Evolutionary conservation across 805 yeast species (phyloP).

Genomic region (Candida sanyiensis): DNA sequence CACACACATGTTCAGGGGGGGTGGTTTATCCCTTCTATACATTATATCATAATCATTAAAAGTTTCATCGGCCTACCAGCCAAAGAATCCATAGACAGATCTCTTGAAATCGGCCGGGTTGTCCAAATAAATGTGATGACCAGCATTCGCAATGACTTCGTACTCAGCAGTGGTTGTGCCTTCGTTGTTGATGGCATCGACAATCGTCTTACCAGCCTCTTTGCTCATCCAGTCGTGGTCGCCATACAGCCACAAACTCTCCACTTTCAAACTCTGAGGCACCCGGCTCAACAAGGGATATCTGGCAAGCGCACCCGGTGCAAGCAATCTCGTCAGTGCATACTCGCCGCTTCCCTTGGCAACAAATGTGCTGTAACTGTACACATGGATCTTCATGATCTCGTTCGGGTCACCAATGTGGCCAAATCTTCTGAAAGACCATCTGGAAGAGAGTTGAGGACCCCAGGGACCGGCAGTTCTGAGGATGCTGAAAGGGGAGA

Average conservation of each 20-base stretch:
- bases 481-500: conserved; percentile 50
- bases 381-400: conserved; percentile 43
- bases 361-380: conserved; percentile 45
- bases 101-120: conserved; percentile 45
- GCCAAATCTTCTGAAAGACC: conserved; percentile 50
- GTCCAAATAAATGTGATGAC: conserved; percentile 67
- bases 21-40: background rate
- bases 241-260: conserved; percentile 53
- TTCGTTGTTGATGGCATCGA: conserved; percentile 27
- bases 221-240: conserved; percentile 69
- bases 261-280: conserved; percentile 30
- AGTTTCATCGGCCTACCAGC: conserved; percentile 17
- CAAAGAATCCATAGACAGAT: conserved; percentile 30
- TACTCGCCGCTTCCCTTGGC: conserved; percentile 60
- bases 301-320: conserved; percentile 52
- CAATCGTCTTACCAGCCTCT: conserved; percentile 47
- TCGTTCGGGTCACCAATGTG: conserved; percentile 22
- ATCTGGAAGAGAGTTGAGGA: conserved; percentile 43
- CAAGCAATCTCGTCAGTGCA: conserved; percentile 54
- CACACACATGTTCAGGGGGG: background rate
- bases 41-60: background rate
- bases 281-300: conserved; percentile 52
- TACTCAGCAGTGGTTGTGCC: conserved; percentile 21
- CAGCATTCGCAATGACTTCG: conserved; percentile 41
- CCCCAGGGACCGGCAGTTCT: conserved; percentile 49